A percentile compares a stretch with the other conserved stretches of the same genome.
These are phyloP conservation scores for Bremia lactucae DNA, from an alignment of 352 stramenopile genomes.

Conservation along the genomic window DNA sequence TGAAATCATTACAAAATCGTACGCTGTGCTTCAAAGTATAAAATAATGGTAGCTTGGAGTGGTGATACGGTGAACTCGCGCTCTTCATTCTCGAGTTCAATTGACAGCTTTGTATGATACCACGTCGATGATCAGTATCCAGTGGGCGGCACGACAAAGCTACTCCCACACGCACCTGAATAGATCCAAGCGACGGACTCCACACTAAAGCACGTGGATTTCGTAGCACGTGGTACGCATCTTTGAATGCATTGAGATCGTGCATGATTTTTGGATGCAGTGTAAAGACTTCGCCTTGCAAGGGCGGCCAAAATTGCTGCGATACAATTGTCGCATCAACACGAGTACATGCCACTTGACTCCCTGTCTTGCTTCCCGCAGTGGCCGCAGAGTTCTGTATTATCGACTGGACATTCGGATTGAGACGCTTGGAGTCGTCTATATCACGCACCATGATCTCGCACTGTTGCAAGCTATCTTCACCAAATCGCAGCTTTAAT, in stretches of 20 bases:
- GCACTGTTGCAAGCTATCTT: slow-evolving; percentile 89
- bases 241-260: slow-evolving; percentile 81
- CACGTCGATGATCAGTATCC: too few relatives aligned
- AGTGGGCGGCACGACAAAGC: not conserved
- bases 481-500: slow-evolving; percentile 94
- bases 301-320: slow-evolving; percentile 95
- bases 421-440: slow-evolving; percentile 93
- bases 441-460: slow-evolving; percentile 98
- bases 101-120: too few relatives aligned
- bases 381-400: slow-evolving; percentile 10
- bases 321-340: slow-evolving; percentile 93
- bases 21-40: slow-evolving; percentile 91
- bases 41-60: slow-evolving; percentile 89
- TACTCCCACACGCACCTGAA: slow-evolving; percentile 58
- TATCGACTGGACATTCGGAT: slow-evolving; percentile 77
- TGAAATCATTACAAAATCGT: too few relatives aligned
- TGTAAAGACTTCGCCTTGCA: slow-evolving; percentile 88
- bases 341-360: not conserved
- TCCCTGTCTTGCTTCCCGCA: not conserved
- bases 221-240: slow-evolving; percentile 89
- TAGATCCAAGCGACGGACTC: slow-evolving; percentile 89
- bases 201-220: slow-evolving; percentile 90
- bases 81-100: slow-evolving; percentile 84
- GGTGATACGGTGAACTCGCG: slow-evolving; percentile 86
- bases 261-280: slow-evolving; percentile 78